Conservation (phyloP, 192 early-diverging fungal genomes). For the Coemansia sp. region DNA sequence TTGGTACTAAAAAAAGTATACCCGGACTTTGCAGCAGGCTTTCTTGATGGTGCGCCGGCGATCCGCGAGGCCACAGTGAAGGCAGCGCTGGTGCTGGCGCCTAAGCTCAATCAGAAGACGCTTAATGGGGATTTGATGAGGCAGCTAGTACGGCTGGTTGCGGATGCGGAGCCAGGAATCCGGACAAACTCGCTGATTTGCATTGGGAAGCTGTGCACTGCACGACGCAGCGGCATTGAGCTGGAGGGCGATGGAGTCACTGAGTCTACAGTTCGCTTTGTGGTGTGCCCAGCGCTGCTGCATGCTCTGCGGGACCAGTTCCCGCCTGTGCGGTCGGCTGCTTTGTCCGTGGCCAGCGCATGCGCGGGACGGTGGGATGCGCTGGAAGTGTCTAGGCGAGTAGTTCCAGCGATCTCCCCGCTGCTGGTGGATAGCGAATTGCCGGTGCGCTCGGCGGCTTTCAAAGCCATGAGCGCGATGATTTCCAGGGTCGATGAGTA, state of each 20-base stretch:
- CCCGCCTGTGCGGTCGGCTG: slow-evolving; percentile 80
- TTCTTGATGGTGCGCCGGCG: slow-evolving; percentile 80
- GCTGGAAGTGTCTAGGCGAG: slow-evolving; percentile 64
- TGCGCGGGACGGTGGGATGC: slow-evolving; percentile 65
- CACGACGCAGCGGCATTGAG: slow-evolving; percentile 41
- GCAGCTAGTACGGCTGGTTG: slow-evolving; percentile 85
- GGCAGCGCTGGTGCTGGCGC: slow-evolving; percentile 70
- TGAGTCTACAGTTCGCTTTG: slow-evolving; percentile 71
- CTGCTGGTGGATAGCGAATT: slow-evolving; percentile 47
- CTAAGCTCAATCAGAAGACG: slow-evolving; percentile 56
- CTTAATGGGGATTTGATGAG: slow-evolving; percentile 76
- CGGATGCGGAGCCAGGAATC: slow-evolving; percentile 92
- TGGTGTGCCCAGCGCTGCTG: slow-evolving; percentile 80
- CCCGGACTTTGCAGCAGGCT: slow-evolving; percentile 83
- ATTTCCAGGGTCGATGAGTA: slow-evolving; percentile 65
- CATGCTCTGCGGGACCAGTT: slow-evolving; percentile 84
- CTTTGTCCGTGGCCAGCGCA: slow-evolving; percentile 72
- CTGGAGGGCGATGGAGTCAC: slow-evolving; percentile 54
- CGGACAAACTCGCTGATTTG: slow-evolving; percentile 95
- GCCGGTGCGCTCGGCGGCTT: slow-evolving; percentile 78
- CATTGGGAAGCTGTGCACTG: slow-evolving; percentile 83
- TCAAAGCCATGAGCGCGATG: slow-evolving; percentile 70
- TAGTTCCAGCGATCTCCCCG: slow-evolving; percentile 70
- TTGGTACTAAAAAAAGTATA: slow-evolving; percentile 80
- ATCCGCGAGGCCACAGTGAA: slow-evolving; percentile 93